Base-by-base conservation (phyloP, 305 asterid species). In the Andrographis paniculata region DNA sequence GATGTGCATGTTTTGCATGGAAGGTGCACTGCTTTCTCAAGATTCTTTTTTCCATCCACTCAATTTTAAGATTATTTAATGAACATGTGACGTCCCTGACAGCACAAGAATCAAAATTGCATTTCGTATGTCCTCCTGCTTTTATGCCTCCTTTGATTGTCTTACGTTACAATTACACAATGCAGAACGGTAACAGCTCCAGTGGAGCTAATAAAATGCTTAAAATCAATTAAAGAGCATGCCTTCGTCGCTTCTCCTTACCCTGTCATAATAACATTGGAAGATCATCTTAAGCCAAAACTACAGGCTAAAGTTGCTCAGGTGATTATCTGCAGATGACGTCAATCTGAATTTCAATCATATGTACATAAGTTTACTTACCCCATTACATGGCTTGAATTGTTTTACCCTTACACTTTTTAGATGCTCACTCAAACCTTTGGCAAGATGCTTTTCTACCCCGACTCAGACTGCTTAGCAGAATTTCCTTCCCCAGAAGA, bases 251-350 rank as follows among this genome's bases (percentile, higher is more conserved):
- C 82, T 31, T 87, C 96, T 16, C 79, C 76, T 33, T 87, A 76
- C 62, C 95, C 96, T 39, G 81, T 87, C 52, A 65, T 84, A 46
- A 74, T 87, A 72, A 87, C 95, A 31, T 72, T 84, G 59, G 96
- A 87, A 68, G 96, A 84, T 68, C 96, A 87, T 63, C 93, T 87
- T 24, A 78, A 68, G 49, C 58, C 73, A 17, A 73, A 76, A 33
- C 91, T 87, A 55, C 96, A 84, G 70, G 93, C 78, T 58, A 84
- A 80, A 87, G 91, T 71, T 37, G 96, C 96, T 40, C 42, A 73
- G 93, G 93, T 87, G 49, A 71, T 42, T 50, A 10, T 36, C 31
- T 37, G 28, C 41, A 6, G 9, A 20, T 14, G 6, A 10, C 43
- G 20, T 13, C 41, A 11, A 16, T 51, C 47, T 14, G 49, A 33